Evolutionary conservation across 345 rosid genomes (phyloP).

Genomic region (Corchorus olitorius): DNA sequence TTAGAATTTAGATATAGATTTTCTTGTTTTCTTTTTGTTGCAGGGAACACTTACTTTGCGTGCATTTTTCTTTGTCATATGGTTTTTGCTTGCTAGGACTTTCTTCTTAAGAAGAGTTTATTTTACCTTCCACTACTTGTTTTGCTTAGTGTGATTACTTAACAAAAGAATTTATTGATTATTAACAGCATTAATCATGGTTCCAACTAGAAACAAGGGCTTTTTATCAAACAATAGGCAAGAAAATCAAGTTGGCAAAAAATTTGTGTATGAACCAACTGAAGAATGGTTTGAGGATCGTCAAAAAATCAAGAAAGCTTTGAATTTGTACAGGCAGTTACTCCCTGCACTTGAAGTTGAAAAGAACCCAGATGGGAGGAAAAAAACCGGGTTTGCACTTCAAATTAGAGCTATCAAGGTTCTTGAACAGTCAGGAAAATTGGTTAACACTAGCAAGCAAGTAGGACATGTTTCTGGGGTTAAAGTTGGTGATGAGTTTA

Average conservation of each 20-base stretch:
- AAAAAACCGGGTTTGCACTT: conserved; percentile 12
- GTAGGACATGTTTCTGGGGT: conserved; percentile 75
- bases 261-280: background rate
- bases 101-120: too few relatives aligned
- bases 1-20: background rate
- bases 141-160: too few relatives aligned
- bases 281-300: background rate
- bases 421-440: conserved; percentile 45
- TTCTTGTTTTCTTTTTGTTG: background rate
- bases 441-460: conserved; percentile 38
- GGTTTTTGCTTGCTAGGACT: too few relatives aligned
- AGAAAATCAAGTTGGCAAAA: background rate
- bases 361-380: background rate
- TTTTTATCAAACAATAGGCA: background rate
- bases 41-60: too few relatives aligned
- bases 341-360: background rate
- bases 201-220: background rate
- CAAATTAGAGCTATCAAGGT: conserved; percentile 56
- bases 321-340: background rate
- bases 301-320: background rate
- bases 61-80: too few relatives aligned
- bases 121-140: too few relatives aligned
- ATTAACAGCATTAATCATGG: background rate
- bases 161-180: background rate
- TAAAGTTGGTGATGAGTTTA: conserved; percentile 74